Conservation (phyloP, 108 stramenopile species). For the Discostella stelligeroides region DNA sequence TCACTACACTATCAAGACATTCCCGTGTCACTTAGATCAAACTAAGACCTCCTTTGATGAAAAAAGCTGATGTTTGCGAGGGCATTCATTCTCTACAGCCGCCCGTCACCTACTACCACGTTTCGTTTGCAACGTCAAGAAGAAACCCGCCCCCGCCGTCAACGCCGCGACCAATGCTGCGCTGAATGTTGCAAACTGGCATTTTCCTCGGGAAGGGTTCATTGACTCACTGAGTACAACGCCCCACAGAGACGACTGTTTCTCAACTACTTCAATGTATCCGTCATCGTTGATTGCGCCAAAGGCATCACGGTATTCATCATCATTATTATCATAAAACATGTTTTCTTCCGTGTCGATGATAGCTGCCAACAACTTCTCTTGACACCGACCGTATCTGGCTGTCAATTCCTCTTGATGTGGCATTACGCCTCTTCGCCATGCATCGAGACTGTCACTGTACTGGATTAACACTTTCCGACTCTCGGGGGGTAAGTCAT, state of each 20-base stretch:
- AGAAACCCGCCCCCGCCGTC: background rate
- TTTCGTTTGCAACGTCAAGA: background rate
- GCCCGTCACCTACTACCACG: too few species aligned
- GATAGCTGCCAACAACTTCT: background rate
- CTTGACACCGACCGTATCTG: background rate
- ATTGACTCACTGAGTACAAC: background rate
- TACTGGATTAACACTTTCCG: background rate
- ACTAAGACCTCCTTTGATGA: too few species aligned
- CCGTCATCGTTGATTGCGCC: background rate
- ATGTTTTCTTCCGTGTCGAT: background rate
- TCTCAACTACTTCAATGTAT: background rate
- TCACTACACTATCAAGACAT: too few species aligned
- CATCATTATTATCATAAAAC: background rate
- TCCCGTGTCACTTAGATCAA: too few species aligned
- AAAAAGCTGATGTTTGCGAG: too few species aligned
- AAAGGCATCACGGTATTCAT: background rate
- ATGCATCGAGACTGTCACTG: background rate
- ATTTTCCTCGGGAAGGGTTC: background rate
- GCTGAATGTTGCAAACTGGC: background rate
- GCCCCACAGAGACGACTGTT: background rate
- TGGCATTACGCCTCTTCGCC: background rate
- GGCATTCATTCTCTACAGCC: too few species aligned
- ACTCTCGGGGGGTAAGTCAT: too few species aligned
- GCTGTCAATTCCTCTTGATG: background rate
- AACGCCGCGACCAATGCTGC: background rate